Base-by-base conservation (phyloP, 306 rosid genomes). In the Rosa persica region DNA sequence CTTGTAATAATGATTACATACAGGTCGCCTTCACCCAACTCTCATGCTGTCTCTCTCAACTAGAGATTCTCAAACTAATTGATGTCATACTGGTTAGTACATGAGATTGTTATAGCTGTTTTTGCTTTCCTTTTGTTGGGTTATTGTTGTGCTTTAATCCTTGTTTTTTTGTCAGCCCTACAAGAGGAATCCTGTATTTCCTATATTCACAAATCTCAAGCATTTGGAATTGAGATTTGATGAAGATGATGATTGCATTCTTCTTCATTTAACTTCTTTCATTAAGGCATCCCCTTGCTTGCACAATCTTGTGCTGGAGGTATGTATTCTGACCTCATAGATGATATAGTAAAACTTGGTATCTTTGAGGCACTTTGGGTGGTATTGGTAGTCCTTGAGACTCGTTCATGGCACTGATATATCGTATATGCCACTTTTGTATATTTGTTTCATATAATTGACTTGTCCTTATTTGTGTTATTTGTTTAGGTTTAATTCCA, bases 261-360 rank as follows among this genome's bases (percentile, higher is more conserved):
- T 62, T 75, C 71, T 6, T 17, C 79, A 61, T 1, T 46, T 75
- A 30, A 19, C 58, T 2, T 75, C 79, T 43, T 60, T 75, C 46
- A 61, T 75, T 30, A 75, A 60, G 57, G 71, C 79, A 44, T 75
- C 70, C 38, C 79, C 79, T 30, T 75, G 6, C 71, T 34, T 61
- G 79, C 60, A 75, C 27, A 75, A 34, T 30, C 79, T 75, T 75
- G 70, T 61, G 60, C 49, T 75, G 30, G 71, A 25, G 79, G 79
- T 75, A 75, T 25, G 19, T 44, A 44, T 19, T 25, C 22, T 44
- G n/a, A 62, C 15, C 10, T 43, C 34, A 38, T 17, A 44, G 6
- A 30, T 44, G n/a, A 3, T 60, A 66, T 16, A 8, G 58, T 30
- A 60, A 75, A 42, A 10, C 71, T 43, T 19, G 10, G 20, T 75